Conservation (phyloP, 345 rosid genomes). For the Lumnitzera littorea region DNA sequence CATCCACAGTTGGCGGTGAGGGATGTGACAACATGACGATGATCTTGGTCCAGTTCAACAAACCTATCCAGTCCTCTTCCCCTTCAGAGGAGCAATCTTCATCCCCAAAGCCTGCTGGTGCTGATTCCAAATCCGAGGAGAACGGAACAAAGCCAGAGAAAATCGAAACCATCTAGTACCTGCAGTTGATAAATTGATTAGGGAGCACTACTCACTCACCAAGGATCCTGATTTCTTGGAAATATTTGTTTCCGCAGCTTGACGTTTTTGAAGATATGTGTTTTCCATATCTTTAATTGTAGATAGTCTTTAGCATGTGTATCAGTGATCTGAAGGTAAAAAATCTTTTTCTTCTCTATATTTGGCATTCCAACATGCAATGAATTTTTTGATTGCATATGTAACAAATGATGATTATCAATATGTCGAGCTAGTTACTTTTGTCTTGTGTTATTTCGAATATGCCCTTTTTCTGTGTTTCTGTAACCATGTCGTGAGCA, state of each 20-base stretch:
- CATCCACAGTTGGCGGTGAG: constrained; percentile 72
- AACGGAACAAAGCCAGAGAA: background rate
- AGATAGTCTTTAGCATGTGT: background rate
- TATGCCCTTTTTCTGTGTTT: too few relatives aligned
- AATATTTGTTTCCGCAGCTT: background rate
- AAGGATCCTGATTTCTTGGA: constrained; percentile 2
- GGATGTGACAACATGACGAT: constrained; percentile 99
- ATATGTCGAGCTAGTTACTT: background rate
- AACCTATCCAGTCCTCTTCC: constrained; percentile 23
- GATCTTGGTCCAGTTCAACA: constrained; percentile 89
- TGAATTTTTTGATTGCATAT: background rate
- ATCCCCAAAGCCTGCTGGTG: constrained; percentile 9
- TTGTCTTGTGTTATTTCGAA: too few relatives aligned
- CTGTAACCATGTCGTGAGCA: too few relatives aligned
- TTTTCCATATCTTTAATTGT: background rate
- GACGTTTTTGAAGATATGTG: too few relatives aligned
- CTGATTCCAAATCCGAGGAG: background rate
- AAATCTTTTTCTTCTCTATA: too few relatives aligned
- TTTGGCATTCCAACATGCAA: background rate
- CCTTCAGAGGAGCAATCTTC: constrained; percentile 30
- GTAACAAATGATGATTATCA: background rate
- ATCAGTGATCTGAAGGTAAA: background rate
- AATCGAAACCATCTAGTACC: background rate
- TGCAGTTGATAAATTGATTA: background rate
- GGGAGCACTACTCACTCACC: background rate